phyloP scores from a whole-genome alignment of 2,329 filamentous ascomycete genomes.

The Exophiala sp. region DNA sequence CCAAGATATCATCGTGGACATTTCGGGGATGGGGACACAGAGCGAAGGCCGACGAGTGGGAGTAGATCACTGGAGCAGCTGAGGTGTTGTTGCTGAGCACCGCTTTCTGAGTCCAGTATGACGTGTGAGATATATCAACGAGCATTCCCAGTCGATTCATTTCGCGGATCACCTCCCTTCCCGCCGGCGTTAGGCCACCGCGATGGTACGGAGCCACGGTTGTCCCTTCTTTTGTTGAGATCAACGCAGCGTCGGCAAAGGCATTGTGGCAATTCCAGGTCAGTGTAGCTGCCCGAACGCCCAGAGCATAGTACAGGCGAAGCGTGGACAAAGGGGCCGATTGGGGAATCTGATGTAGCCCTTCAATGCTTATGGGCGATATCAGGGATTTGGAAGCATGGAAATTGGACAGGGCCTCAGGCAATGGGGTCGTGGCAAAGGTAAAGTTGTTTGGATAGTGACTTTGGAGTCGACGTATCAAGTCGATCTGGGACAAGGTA shows the following conservation, averaged over 20 bases:
- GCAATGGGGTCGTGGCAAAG: conserved; percentile 49
- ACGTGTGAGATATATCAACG: conserved; percentile 78
- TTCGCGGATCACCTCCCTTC: conserved; percentile 65
- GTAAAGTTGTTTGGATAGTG: conserved; percentile 61
- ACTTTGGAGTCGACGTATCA: conserved; percentile 58
- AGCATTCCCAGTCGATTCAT: conserved; percentile 96
- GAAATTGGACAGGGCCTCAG: conserved; percentile 58
- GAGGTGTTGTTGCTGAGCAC: conserved; percentile 52
- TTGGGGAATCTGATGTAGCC: conserved; percentile 90
- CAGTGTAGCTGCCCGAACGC: conserved; percentile 80
- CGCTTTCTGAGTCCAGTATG: conserved; percentile 76
- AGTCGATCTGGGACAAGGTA: conserved; percentile 69
- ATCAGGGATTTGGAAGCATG: conserved; percentile 56
- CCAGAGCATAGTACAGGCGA: conserved; percentile 67
- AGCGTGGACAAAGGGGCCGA: conserved; percentile 60
- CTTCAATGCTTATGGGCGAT: conserved; percentile 75
- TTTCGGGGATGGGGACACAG: conserved; percentile 87
- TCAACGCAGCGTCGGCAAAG: conserved; percentile 77
- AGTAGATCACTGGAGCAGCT: conserved; percentile 75
- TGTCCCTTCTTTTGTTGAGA: conserved; percentile 34
- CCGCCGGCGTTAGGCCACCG: conserved; percentile 65
- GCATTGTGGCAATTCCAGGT: conserved; percentile 92
- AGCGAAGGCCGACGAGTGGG: conserved; percentile 73
- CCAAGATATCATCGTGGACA: conserved; percentile 75
- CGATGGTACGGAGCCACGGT: conserved; percentile 38